Conservation (phyloP, 2,329 filamentous ascomycete species). For the Beauveria scarabaeidicola region DNA sequence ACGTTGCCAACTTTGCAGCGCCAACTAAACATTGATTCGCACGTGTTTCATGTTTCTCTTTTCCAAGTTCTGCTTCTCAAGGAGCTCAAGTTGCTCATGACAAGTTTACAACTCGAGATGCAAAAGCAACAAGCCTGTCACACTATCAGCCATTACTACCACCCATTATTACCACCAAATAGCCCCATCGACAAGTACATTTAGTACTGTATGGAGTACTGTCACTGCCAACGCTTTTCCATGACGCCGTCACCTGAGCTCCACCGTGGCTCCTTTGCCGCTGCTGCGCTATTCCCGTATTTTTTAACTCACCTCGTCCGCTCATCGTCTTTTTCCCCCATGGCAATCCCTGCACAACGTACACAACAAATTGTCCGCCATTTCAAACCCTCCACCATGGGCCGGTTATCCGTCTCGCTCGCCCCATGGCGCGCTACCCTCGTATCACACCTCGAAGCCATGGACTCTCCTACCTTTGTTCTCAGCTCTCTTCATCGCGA, state of each 20-base stretch:
- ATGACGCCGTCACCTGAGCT: conserved; percentile 2
- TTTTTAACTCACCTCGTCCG: not conserved
- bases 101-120: too few species aligned
- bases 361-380: conserved; percentile 21
- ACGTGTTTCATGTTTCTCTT: too few species aligned
- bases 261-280: not conserved
- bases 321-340: not conserved
- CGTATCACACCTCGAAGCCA: conserved; percentile 39
- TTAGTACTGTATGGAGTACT: too few species aligned
- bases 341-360: conserved; percentile 16
- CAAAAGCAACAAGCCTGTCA: too few species aligned
- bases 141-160: too few species aligned
- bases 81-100: too few species aligned
- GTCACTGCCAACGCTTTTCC: not conserved
- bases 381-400: conserved; percentile 19
- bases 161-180: too few species aligned
- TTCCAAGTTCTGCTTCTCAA: too few species aligned
- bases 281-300: not conserved
- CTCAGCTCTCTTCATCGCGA: conserved; percentile 40
- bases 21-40: too few species aligned
- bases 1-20: not conserved
- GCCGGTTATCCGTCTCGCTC: conserved; percentile 19
- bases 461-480: conserved; percentile 40
- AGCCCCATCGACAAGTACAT: too few species aligned
- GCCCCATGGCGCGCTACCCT: conserved; percentile 48